These are phyloP conservation scores for Camellia granthamiana DNA, from an alignment of 148 eudicot species.

Conservation along the genomic window DNA sequence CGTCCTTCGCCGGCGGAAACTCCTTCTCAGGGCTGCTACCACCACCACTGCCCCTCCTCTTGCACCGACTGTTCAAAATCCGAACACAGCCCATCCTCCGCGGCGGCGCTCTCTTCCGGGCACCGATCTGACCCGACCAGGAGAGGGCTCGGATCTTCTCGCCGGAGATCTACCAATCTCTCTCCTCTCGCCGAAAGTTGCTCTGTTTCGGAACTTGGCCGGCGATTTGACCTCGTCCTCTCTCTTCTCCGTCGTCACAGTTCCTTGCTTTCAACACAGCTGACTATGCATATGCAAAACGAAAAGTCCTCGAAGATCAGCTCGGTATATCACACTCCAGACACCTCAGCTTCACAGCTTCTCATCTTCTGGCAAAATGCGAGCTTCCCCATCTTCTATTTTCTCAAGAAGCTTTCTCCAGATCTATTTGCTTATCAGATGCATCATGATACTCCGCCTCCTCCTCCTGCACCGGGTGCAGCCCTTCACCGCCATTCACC, in stretches of 20 bases:
- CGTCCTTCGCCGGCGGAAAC: conserved; percentile 12
- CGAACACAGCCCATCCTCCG: conserved; percentile 62
- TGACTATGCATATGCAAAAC: too few relatives aligned
- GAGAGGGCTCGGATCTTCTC: conserved; percentile 37
- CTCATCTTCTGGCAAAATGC: too few relatives aligned
- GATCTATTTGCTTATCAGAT: conserved; percentile 27
- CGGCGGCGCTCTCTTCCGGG: conserved; percentile 33
- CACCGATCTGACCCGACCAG: conserved; percentile 32
- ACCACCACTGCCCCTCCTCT: conserved; percentile 18
- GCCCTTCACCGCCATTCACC: background rate
- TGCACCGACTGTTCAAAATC: conserved; percentile 40
- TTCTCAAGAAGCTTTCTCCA: too few relatives aligned
- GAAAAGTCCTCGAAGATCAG: too few relatives aligned
- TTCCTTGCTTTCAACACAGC: too few relatives aligned
- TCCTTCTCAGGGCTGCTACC: conserved; percentile 14
- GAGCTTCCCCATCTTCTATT: too few relatives aligned
- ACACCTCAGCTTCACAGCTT: too few relatives aligned
- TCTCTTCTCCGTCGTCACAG: too few relatives aligned
- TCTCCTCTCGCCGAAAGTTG: conserved; percentile 23
- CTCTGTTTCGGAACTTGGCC: too few relatives aligned
- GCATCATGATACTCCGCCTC: conserved; percentile 42
- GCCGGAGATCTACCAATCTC: conserved; percentile 42
- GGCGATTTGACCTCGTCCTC: too few relatives aligned
- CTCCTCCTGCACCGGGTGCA: conserved; percentile 37
- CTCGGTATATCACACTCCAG: too few relatives aligned